Percentiles rank a stretch among this genome's conserved stretches.
phyloP scores from a whole-genome alignment of 768 basidiomycete species.

The Candolleomyces aberdarensis region DNA sequence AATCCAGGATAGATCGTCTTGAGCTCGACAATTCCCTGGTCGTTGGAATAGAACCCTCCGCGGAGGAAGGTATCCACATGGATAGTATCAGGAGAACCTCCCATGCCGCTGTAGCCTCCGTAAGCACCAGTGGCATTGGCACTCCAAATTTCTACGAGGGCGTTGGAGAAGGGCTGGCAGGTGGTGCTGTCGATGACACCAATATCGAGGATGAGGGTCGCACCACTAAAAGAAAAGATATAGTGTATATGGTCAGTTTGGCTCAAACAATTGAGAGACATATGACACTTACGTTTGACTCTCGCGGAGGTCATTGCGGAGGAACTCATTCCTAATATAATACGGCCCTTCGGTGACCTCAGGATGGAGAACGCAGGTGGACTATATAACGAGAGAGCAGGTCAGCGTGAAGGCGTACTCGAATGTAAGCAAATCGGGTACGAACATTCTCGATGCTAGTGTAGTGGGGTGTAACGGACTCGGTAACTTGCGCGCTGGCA shows the following conservation, averaged over 20 bases:
- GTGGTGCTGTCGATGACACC: slow-evolving; percentile 33
- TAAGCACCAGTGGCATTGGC: slow-evolving; percentile 27
- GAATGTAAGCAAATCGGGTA: neutral
- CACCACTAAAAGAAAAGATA: slow-evolving; percentile 18
- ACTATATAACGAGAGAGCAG: slow-evolving; percentile 28
- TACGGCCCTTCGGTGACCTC: slow-evolving; percentile 55
- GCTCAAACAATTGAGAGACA: neutral
- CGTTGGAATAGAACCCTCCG: slow-evolving; percentile 27
- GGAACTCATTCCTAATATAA: slow-evolving; percentile 30
- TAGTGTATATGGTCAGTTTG: neutral
- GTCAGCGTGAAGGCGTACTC: neutral
- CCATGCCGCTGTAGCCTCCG: slow-evolving; percentile 16
- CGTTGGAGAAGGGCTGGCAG: slow-evolving; percentile 30
- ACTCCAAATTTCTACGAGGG: slow-evolving; percentile 35
- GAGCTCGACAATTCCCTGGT: slow-evolving; percentile 27
- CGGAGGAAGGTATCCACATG: slow-evolving; percentile 29
- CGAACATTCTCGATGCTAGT: slow-evolving; percentile 4
- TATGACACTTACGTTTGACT: neutral
- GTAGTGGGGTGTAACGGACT: neutral
- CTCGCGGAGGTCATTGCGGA: slow-evolving; percentile 4
- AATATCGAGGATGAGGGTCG: slow-evolving; percentile 30
- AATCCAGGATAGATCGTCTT: slow-evolving; percentile 28
- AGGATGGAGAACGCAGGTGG: slow-evolving; percentile 52
- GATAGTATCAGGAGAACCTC: neutral
- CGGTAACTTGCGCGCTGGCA: neutral